Conservation (phyloP, 192 early-diverging fungal genomes). For the Backusella parvicylindrica region DNA sequence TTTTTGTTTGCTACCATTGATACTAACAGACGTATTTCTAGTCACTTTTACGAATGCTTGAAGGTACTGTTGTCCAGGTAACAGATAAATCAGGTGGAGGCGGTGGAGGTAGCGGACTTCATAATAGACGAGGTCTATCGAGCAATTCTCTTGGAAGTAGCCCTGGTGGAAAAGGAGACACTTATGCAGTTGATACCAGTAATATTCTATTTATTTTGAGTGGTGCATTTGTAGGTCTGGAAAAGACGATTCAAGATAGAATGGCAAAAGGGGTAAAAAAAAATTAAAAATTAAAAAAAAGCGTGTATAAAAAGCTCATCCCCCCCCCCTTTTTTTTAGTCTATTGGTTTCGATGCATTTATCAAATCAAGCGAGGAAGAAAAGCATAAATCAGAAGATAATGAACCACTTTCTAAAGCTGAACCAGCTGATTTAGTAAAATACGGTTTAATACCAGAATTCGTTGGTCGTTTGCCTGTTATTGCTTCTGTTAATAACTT, state of each 20-base stretch:
- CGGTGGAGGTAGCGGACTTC: neutral
- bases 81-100: conserved; percentile 72
- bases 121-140: conserved; percentile 2
- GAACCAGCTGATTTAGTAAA: conserved; percentile 66
- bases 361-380: neutral
- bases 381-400: neutral
- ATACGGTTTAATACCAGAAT: conserved; percentile 87
- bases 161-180: conserved; percentile 60
- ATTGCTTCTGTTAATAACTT: conserved; percentile 71
- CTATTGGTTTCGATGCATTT: conserved; percentile 73
- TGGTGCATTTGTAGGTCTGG: conserved; percentile 85
- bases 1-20: neutral
- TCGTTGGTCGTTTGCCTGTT: conserved; percentile 81
- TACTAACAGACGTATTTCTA: neutral
- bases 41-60: conserved; percentile 76
- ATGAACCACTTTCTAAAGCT: neutral
- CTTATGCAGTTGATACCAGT: conserved; percentile 81
- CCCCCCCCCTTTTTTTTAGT: conserved; percentile 21
- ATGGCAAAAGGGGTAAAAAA: conserved; percentile 59
- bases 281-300: neutral
- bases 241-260: conserved; percentile 76
- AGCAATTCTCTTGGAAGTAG: neutral
- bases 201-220: conserved; percentile 88
- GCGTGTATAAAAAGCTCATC: neutral
- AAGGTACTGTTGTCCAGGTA: conserved; percentile 85